Evolutionary conservation across 176 grass and related monocot genomes (phyloP).

Genomic region (Carex pumila): DNA sequence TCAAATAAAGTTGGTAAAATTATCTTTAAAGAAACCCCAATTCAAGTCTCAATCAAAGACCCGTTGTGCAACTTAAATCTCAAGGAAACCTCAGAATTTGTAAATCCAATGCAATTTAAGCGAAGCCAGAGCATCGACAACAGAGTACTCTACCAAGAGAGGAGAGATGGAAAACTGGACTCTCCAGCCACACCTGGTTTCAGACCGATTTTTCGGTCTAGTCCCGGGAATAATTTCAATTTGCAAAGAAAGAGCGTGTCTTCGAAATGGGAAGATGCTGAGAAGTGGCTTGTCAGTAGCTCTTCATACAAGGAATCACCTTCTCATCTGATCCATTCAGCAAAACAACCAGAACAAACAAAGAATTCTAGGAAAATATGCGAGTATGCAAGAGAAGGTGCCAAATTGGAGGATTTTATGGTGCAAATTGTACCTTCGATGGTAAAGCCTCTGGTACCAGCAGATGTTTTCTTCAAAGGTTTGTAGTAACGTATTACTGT

Average conservation of each 20-base stretch:
- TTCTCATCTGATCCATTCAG: conserved; percentile 27
- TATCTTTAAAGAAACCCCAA: conserved; percentile 27
- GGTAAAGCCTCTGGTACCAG: conserved; percentile 24
- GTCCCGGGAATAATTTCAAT: conserved; percentile 35
- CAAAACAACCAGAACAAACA: conserved; percentile 13
- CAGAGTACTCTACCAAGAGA: conserved; percentile 32
- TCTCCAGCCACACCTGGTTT: conserved; percentile 45
- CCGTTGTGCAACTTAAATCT: conserved; percentile 45
- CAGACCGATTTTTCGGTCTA: conserved; percentile 34
- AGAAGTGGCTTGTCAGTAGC: conserved; percentile 84
- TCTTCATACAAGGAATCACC: conserved; percentile 38
- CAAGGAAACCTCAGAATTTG: conserved; percentile 57
- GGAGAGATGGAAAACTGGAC: conserved; percentile 38
- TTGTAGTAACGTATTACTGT: neutral
- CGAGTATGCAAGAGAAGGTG: conserved; percentile 6
- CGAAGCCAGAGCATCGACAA: conserved; percentile 39
- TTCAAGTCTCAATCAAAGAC: conserved; percentile 45
- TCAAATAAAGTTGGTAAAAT: neutral
- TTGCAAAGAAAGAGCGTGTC: conserved; percentile 48
- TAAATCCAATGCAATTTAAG: conserved; percentile 45
- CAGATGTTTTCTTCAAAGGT: conserved; percentile 88
- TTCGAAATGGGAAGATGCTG: conserved; percentile 99
- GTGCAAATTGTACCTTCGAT: conserved; percentile 18
- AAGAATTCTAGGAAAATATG: conserved; percentile 19
- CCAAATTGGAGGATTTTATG: conserved; percentile 14